Conservation (phyloP, 768 basidiomycete species). For the Russula sp. region DNA sequence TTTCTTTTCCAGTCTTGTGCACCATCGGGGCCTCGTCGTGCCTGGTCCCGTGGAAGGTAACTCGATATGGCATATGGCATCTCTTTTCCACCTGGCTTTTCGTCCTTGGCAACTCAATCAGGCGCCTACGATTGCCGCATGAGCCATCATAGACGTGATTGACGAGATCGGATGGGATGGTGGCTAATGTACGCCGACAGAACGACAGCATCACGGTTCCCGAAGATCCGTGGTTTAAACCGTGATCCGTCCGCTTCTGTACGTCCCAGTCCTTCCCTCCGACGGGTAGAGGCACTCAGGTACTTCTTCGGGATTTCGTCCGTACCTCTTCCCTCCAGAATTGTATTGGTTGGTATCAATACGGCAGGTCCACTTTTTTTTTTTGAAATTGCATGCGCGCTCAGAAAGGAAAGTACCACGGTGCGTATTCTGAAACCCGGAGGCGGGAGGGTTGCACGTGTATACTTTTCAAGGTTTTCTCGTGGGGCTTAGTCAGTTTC, state of each 20-base stretch:
- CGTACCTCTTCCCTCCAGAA: not conserved
- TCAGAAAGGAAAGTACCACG: not conserved
- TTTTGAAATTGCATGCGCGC: not conserved
- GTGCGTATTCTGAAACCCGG: not conserved
- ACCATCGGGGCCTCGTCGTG: not conserved
- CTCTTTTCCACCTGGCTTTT: not conserved
- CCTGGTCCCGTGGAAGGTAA: not conserved
- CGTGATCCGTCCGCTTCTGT: not conserved
- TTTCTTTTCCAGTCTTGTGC: not conserved
- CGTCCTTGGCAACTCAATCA: not conserved
- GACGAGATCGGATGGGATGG: not conserved
- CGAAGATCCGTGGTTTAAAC: not conserved
- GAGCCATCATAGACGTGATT: not conserved
- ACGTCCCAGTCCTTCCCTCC: not conserved
- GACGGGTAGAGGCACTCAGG: not conserved
- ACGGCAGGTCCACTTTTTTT: not conserved
- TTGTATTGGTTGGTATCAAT: not conserved
- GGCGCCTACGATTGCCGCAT: not conserved
- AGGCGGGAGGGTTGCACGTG: not conserved
- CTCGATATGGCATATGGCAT: not conserved
- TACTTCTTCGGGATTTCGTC: not conserved
- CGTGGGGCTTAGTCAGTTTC: not conserved
- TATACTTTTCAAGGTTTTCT: not conserved
- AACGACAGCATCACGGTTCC: not conserved
- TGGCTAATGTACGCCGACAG: not conserved